Evolutionary conservation across 2,329 filamentous ascomycete genomes (phyloP).

Genomic region (Nemania sp.): DNA sequence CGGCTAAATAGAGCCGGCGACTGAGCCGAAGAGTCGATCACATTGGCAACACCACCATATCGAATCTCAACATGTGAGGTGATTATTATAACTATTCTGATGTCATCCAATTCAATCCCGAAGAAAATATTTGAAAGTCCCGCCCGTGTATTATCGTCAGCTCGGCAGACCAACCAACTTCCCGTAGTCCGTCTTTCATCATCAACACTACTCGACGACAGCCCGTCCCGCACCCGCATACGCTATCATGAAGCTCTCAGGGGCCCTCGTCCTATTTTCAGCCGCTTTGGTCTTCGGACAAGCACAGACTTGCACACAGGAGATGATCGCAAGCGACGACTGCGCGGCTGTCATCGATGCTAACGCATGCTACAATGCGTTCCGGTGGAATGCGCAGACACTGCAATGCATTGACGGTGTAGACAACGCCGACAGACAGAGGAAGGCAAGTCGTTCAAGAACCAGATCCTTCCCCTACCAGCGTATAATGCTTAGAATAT

Average conservation of each 20-base stretch:
- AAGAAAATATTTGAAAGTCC: slow-evolving; percentile 15
- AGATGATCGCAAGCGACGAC: slow-evolving; percentile 43
- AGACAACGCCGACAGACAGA: slow-evolving; percentile 38
- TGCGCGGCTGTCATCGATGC: slow-evolving; percentile 46
- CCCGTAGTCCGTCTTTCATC: background rate
- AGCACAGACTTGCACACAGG: slow-evolving; percentile 38
- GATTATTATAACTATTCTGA: slow-evolving; percentile 24
- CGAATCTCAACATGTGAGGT: slow-evolving; percentile 3
- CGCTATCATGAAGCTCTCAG: slow-evolving; percentile 29
- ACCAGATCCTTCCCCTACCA: background rate
- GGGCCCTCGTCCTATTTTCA: slow-evolving; percentile 31
- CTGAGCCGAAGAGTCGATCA: too few relatives aligned
- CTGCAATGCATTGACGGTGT: slow-evolving; percentile 43
- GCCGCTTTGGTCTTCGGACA: slow-evolving; percentile 34
- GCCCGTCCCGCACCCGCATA: slow-evolving; percentile 3
- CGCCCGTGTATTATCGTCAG: slow-evolving; percentile 7
- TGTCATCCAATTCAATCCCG: slow-evolving; percentile 9
- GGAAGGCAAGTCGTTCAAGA: slow-evolving; percentile 35
- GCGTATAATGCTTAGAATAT: background rate
- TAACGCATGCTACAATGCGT: slow-evolving; percentile 47
- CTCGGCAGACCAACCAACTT: slow-evolving; percentile 13
- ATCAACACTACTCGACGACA: background rate
- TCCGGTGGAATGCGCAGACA: slow-evolving; percentile 42
- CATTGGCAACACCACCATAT: slow-evolving; percentile 5
- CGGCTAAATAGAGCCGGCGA: slow-evolving; percentile 19